Evolutionary conservation across 306 rosid genomes (phyloP).

Genomic region (Sicyos edulis): DNA sequence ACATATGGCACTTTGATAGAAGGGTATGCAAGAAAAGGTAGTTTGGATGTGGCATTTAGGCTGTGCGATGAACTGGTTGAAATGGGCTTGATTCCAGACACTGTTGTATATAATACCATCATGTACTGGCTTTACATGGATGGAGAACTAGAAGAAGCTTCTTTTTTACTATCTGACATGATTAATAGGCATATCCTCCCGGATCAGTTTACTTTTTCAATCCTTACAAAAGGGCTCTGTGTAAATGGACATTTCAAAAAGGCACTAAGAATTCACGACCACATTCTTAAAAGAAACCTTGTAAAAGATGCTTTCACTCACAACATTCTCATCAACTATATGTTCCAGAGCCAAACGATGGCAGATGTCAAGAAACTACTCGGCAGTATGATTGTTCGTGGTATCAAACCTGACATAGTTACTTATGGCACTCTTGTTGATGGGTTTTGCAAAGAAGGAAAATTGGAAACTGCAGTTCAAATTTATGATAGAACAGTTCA

Average conservation of each 20-base stretch:
- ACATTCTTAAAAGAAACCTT: conserved; percentile 27
- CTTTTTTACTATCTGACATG: conserved; percentile 44
- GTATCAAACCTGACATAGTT: conserved; percentile 40
- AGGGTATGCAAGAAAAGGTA: conserved; percentile 44
- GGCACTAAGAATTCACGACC: conserved; percentile 37
- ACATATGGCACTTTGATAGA: conserved; percentile 49
- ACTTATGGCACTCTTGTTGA: conserved; percentile 46
- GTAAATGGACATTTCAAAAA: conserved; percentile 37
- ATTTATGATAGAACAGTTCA: conserved; percentile 35
- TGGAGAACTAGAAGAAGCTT: conserved; percentile 42
- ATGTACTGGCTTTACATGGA: conserved; percentile 46
- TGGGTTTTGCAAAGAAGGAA: conserved; percentile 40
- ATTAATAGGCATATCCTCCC: conserved; percentile 33
- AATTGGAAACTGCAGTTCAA: conserved; percentile 31
- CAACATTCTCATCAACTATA: conserved; percentile 44
- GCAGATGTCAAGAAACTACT: conserved; percentile 39
- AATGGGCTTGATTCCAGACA: conserved; percentile 42
- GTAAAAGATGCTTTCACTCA: conserved; percentile 34
- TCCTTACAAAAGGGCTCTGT: conserved; percentile 45
- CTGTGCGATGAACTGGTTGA: conserved; percentile 49
- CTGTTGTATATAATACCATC: conserved; percentile 44
- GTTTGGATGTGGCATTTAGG: conserved; percentile 44
- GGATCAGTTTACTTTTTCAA: conserved; percentile 50
- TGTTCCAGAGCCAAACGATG: conserved; percentile 29
- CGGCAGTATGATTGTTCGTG: conserved; percentile 41